phyloP scores from a whole-genome alignment of 2,329 filamentous ascomycete species.

The Fusarium sp. region DNA sequence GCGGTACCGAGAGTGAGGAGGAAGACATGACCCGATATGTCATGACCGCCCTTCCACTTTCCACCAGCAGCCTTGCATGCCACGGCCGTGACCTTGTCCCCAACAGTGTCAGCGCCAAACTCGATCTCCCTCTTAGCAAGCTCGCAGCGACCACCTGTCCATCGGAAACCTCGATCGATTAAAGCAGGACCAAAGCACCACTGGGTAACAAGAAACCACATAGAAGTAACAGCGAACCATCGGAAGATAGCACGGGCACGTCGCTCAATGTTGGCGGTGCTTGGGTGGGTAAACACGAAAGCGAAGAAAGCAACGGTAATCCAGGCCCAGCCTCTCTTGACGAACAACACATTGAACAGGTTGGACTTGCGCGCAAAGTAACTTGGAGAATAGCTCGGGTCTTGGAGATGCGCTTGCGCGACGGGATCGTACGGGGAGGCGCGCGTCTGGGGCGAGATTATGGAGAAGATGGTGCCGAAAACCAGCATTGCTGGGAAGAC shows the following conservation, averaged over 20 bases:
- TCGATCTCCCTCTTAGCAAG: constrained; percentile 61
- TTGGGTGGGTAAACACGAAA: constrained; percentile 76
- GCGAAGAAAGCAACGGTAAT: constrained; percentile 77
- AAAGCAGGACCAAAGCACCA: constrained; percentile 95
- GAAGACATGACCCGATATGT: constrained; percentile 96
- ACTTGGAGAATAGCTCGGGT: constrained; percentile 69
- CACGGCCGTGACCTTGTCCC: constrained; percentile 73
- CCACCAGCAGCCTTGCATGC: constrained; percentile 88
- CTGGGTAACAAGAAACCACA: constrained; percentile 91
- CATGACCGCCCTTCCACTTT: constrained; percentile 90
- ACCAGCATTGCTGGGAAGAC: constrained; percentile 83
- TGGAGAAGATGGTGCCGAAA: constrained; percentile 83
- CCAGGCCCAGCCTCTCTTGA: constrained; percentile 97
- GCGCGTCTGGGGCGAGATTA: constrained; percentile 78
- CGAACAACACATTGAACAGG: constrained; percentile 90
- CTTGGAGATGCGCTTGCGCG: constrained; percentile 71
- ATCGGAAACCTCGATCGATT: constrained; percentile 89
- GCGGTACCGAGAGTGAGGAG: constrained; percentile 86
- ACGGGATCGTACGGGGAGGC: constrained; percentile 69
- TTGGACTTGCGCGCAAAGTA: constrained; percentile 98
- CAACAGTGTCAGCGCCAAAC: constrained; percentile 59
- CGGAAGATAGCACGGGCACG: constrained; percentile 70
- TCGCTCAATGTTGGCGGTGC: constrained; percentile 53
- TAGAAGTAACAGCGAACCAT: constrained; percentile 77
- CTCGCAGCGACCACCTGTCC: constrained; percentile 88